These are phyloP conservation scores for Barnettozyma vustinii DNA, from an alignment of 805 yeast species.

Conservation along the genomic window DNA sequence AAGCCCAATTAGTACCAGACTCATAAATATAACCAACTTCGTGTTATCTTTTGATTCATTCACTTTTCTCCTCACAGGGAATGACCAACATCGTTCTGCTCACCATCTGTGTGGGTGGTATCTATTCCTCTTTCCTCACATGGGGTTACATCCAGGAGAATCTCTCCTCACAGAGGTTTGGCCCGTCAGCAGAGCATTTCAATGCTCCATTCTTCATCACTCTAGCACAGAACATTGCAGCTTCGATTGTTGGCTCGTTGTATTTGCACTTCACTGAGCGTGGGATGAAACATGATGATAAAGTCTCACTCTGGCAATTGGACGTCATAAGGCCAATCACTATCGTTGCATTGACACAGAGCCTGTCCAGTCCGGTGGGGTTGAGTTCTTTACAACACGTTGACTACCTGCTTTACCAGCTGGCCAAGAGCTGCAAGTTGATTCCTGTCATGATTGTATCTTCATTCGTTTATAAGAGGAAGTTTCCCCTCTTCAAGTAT, in stretches of 20 bases:
- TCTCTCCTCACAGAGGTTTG: slow-evolving; percentile 71
- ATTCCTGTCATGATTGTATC: slow-evolving; percentile 93
- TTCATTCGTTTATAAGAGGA: slow-evolving; percentile 57
- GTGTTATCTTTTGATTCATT: not conserved
- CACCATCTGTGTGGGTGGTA: slow-evolving; percentile 45
- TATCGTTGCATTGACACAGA: slow-evolving; percentile 45
- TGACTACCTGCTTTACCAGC: slow-evolving; percentile 75
- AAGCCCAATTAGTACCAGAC: no score
- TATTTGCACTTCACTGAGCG: slow-evolving; percentile 39
- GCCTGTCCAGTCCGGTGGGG: slow-evolving; percentile 79
- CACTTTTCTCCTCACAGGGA: not conserved
- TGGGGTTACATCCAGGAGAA: slow-evolving; percentile 95
- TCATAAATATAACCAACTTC: not conserved
- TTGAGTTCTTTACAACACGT: slow-evolving; percentile 74
- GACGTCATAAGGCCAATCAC: slow-evolving; percentile 18
- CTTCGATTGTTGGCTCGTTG: slow-evolving; percentile 58
- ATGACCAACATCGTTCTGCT: slow-evolving; percentile 14
- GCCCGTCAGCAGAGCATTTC: slow-evolving; percentile 46
- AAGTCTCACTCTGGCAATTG: slow-evolving; percentile 15
- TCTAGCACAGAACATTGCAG: slow-evolving; percentile 66
- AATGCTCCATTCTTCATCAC: slow-evolving; percentile 78
- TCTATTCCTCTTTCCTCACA: slow-evolving; percentile 78
- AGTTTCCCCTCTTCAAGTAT: slow-evolving; percentile 72
- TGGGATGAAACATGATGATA: not conserved
- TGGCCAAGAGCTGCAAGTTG: slow-evolving; percentile 90